Base-by-base conservation (phyloP, 768 basidiomycete genomes). In the Coprinellus micaceus region DNA sequence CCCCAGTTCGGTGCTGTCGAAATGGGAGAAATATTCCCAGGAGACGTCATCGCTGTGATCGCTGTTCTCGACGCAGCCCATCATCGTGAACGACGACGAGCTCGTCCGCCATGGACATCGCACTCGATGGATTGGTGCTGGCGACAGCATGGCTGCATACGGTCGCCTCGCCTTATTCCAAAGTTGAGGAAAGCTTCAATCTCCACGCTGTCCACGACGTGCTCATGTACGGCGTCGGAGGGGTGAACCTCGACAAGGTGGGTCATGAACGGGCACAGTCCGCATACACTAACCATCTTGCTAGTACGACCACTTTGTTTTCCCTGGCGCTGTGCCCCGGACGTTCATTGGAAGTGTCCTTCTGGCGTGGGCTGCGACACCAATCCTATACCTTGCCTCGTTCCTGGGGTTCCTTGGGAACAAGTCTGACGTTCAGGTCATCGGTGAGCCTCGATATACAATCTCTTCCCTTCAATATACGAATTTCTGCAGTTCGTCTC, bases 161-260 rank as follows among this genome's bases (percentile, higher is more conserved):
- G 46, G 61, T 89, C 24, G 73, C 91, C 2, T 82, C 91, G 2
- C 96, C 97, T 0, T 93, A 89, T 67, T 90, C 91, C 3, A 99
- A 99, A 74, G 97, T 99, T 26, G 97, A 99, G 70, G 97, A 99
- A 72, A 91, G 89, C 65, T 98, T 98, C 78, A 94, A 89, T 61
- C 80, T 98, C 9, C 97, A 98, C 66, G 94, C 92, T 0, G 80
- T 79, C 0, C 92, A 97, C 65, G 97, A 99, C 69, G 75, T 92
- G 24, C 74, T 98, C 26, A 80, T 87, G 72, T 86, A 93, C 64
- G 94, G 94, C 2, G 66, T 84, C 17, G 46, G 65, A 0, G 65
- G 71, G 2, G 64, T 66, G 2, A 68, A 63, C 30, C 67, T 91
- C 25, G 65, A 60, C 37, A 78, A 82, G 41, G 84, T 89, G 67